Base-by-base conservation (phyloP, 2,329 filamentous ascomycete genomes). In the Fusarium sp. region DNA sequence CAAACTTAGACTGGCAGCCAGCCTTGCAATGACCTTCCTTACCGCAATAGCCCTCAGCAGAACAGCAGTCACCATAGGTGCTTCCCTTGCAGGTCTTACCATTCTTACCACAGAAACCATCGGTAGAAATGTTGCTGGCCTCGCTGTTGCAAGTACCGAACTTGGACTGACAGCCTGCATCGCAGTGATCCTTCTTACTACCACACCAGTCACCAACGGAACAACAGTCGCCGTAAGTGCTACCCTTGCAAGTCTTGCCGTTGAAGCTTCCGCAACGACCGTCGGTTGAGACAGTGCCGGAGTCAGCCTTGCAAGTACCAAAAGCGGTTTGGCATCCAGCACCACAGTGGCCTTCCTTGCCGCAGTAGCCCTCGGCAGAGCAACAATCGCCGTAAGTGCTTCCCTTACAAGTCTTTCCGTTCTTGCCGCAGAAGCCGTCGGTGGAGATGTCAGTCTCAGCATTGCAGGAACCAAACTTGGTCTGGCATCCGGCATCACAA, bases 31-130 rank as follows among this genome's bases (percentile, higher is more conserved):
- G 56, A 2, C 9, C 47, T 3, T 20, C 27, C 12, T 63, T 63
- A 8, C 61, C 61, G 20, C 61, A 61, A 4, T 38, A 55, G 18
- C 61, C 57, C 7, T 55, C 9, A 14, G 25, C 7, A 8, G 56
- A 63, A 12, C 61, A 63, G 11, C 61, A 62, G 15, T 63, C 61
- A 2, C 61, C 61, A 5, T 8, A 61, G 1, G 10, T 6, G 9
- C 61, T 63, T 0, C 57, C 61, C 18, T 64, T 64, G 9, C 50
- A 64, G 24, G 25, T 64, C 38, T 64, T 64, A 6, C 61, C 57
- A 7, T 64, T 64, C 29, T 61, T 64, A 29, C 61, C 61, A 15
- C 61, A 64, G n/a, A 8, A 22, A n/a, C 60, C 56, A 14, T 63
- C 56, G 10, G 49, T 63, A 59, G 27, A 29, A 29, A 29, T 29